Evolutionary conservation across 2,329 filamentous ascomycete genomes (phyloP), one percentile per base, ranked within the genome.

Genomic region (Cordyceps farinosa): DNA sequence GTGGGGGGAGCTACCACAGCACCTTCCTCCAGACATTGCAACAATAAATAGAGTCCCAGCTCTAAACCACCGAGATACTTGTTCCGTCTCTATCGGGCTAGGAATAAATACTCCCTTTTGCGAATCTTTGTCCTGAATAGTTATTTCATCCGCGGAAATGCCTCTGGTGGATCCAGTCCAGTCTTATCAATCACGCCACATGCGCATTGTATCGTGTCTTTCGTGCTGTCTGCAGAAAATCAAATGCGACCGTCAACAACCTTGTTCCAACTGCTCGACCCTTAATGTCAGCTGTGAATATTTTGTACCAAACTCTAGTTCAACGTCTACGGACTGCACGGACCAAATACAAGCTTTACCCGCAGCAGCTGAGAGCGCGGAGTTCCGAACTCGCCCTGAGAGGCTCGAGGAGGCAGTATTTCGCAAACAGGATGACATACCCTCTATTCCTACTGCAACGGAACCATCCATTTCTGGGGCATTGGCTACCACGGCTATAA

Each of bases 201-300:
- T 11, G 22, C 54, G 54, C 40, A 40, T 40, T 6, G 54, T 56
- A 32, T 56, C 54, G 40, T 56, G 54, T 22, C 54, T 40, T n/a
- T 45, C 34, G 27, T 56, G 54, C 36, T 27, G 54, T 15, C 29
- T 45, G 27, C 45, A 45, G 15, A 56, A 56, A 29, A 29, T 56
- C 17, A 56, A 45, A 56, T 56, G 54, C 40, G 47, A 56, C 54
- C 54, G 54, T 27, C 38, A 56, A 56, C 22, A 56, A 5, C 54
- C 54, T 34, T 56, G 54, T 34, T 56, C 54, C 22, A 56, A 56
- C 54, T 56, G 54, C 54, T 45, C 40, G 13, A 11, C 22, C 40
- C 54, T 40, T 34, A 40, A 29, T 27, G 17, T 56, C 8, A 17
- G 29, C 54, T 56, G 54, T 32, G 54, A 56, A 32, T 56, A 56